A percentile compares a stretch with the other conserved stretches of the same genome.
phyloP scores from a whole-genome alignment of 352 stramenopile species.

The Phytophthora quininea region DNA sequence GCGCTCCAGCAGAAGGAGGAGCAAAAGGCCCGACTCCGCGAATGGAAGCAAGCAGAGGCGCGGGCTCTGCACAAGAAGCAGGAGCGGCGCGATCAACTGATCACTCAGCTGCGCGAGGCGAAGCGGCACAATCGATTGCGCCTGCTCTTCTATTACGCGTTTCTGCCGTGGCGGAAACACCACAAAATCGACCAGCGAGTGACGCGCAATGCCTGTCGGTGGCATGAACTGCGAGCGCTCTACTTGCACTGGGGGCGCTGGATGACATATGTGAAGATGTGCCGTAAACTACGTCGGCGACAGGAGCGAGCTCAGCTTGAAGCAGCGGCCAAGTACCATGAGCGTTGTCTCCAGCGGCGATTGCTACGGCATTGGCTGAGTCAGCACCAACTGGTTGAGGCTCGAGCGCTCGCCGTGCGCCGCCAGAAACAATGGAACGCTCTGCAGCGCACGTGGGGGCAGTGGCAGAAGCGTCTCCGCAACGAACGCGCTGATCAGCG shows the following conservation, averaged over 20 bases:
- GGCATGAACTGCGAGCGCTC: slow-evolving; percentile 49
- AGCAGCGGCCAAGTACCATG: slow-evolving; percentile 28
- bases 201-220: slow-evolving; percentile 35
- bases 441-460: slow-evolving; percentile 25
- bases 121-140: slow-evolving; percentile 41
- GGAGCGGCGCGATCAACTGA: slow-evolving; percentile 34
- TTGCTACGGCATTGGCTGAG: slow-evolving; percentile 22
- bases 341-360: slow-evolving; percentile 15
- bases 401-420: slow-evolving; percentile 28
- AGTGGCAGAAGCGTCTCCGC: slow-evolving; percentile 32
- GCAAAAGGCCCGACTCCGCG: slow-evolving; percentile 43
- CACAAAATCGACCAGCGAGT: slow-evolving; percentile 38
- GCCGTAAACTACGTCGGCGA: slow-evolving; percentile 24
- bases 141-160: slow-evolving; percentile 56
- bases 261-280: slow-evolving; percentile 35
- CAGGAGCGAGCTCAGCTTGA: slow-evolving; percentile 32
- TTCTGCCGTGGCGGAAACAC: slow-evolving; percentile 47
- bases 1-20: slow-evolving; percentile 47
- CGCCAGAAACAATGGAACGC: slow-evolving; percentile 46
- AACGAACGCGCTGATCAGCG: slow-evolving; percentile 18
- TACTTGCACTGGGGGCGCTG: slow-evolving; percentile 52
- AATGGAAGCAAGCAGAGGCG: slow-evolving; percentile 47
- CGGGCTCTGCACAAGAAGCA: slow-evolving; percentile 37
- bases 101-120: slow-evolving; percentile 34
- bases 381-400: slow-evolving; percentile 23